Conservation (phyloP, 495 filamentous ascomycete species). For the Aspergillus steynii region DNA sequence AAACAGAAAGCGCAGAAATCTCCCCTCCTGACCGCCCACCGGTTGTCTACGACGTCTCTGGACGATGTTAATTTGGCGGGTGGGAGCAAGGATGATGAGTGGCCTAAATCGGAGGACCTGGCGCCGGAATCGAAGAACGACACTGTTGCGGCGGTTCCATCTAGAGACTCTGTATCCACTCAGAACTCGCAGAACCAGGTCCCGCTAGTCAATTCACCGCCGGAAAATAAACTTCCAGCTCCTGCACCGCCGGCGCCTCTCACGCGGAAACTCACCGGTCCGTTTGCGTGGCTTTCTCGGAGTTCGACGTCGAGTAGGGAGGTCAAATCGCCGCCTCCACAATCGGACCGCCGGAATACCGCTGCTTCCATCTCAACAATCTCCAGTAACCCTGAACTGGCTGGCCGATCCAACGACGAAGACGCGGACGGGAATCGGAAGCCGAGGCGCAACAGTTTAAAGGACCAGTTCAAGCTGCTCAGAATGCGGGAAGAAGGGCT, state of each 20-base stretch:
- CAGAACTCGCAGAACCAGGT: conserved; percentile 47
- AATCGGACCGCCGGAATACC: conserved; percentile 63
- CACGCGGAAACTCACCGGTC: conserved; percentile 70
- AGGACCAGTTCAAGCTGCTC: conserved; percentile 83
- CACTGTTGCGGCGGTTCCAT: conserved; percentile 50
- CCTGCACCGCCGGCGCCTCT: conserved; percentile 45
- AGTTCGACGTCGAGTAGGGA: conserved; percentile 65
- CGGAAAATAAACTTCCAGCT: conserved; percentile 39
- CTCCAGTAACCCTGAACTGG: conserved; percentile 71
- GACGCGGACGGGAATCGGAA: conserved; percentile 52
- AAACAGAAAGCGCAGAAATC: conserved; percentile 46
- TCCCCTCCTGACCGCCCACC: conserved; percentile 59
- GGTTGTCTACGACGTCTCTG: conserved; percentile 63
- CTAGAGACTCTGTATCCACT: conserved; percentile 47
- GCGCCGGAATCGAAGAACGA: conserved; percentile 31
- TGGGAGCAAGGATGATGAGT: conserved; percentile 42
- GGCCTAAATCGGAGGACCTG: conserved; percentile 21
- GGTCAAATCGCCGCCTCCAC: conserved; percentile 49
- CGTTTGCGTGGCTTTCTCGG: conserved; percentile 85
- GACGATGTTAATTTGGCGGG: conserved; percentile 71
- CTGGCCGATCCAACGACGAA: conserved; percentile 65
- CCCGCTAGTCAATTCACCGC: conserved; percentile 45
- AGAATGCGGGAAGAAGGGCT: conserved; percentile 77
- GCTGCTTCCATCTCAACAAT: conserved; percentile 72
- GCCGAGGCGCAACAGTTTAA: conserved; percentile 66